A percentile compares a stretch with the other conserved stretches of the same genome.
phyloP scores from a whole-genome alignment of 2,329 filamentous ascomycete species.

The Pseudogymnoascus sp. region DNA sequence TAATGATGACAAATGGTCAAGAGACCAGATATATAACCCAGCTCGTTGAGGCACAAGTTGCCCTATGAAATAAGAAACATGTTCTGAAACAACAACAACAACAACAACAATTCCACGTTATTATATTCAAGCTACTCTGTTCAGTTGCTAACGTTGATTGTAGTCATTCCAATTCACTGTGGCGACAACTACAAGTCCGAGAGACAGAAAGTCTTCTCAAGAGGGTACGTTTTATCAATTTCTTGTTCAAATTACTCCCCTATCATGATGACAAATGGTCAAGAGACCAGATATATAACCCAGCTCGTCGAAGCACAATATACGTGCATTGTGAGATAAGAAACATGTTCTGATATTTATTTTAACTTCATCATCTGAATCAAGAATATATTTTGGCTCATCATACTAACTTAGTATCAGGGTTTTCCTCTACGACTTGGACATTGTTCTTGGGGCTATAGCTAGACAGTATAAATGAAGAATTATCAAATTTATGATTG shows the following conservation, averaged over 20 bases:
- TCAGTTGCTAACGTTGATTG: not conserved
- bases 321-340: constrained; percentile 7
- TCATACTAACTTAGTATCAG: not conserved
- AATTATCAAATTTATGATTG: not conserved
- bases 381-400: not conserved
- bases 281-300: constrained; percentile 9
- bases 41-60: constrained; percentile 6
- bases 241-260: not conserved
- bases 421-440: not conserved
- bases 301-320: constrained; percentile 9
- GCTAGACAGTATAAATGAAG: not conserved
- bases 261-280: constrained; percentile 10
- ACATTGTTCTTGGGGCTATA: not conserved
- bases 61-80: constrained; percentile 8
- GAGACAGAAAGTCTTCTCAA: not conserved
- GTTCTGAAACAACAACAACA: constrained; percentile 2
- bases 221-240: not conserved
- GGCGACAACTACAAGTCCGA: not conserved
- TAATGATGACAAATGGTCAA: constrained; percentile 10
- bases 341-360: constrained; percentile 2
- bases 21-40: constrained; percentile 10
- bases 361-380: not conserved
- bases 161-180: not conserved
- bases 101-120: not conserved
- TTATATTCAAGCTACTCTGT: not conserved